These are phyloP conservation scores for Albugo laibachii DNA, from an alignment of 352 stramenopile genomes.

Conservation along the genomic window DNA sequence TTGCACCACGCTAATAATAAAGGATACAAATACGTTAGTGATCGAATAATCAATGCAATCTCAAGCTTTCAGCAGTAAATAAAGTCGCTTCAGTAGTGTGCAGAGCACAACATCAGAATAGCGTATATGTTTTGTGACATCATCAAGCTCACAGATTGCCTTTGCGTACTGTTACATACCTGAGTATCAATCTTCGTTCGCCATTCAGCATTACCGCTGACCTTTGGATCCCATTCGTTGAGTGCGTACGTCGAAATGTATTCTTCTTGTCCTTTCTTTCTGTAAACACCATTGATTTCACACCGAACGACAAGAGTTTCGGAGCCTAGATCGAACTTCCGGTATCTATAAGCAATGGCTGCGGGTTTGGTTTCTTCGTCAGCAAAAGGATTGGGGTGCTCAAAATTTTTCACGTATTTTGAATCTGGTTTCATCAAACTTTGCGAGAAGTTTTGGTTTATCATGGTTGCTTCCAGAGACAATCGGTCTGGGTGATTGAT, in stretches of 20 bases:
- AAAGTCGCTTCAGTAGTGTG: not conserved
- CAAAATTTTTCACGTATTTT: slow-evolving; percentile 34
- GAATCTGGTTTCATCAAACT: slow-evolving; percentile 77
- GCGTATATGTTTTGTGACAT: slow-evolving; percentile 9
- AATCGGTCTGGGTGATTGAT: slow-evolving; percentile 94
- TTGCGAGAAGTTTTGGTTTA: slow-evolving; percentile 98
- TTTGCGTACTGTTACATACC: slow-evolving; percentile 14
- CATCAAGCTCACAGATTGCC: slow-evolving; percentile 24
- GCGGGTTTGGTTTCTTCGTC: slow-evolving; percentile 87
- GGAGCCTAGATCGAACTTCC: slow-evolving; percentile 87
- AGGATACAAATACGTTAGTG: slow-evolving; percentile 4
- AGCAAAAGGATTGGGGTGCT: slow-evolving; percentile 86
- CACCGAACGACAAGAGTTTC: slow-evolving; percentile 84
- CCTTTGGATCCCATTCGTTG: slow-evolving; percentile 94
- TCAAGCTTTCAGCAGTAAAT: slow-evolving; percentile 2
- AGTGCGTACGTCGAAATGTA: slow-evolving; percentile 91
- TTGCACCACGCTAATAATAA: slow-evolving; percentile 77
- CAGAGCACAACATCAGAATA: slow-evolving; percentile 9
- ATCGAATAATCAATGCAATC: slow-evolving; percentile 3
- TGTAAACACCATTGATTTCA: slow-evolving; percentile 85
- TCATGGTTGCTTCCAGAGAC: slow-evolving; percentile 92
- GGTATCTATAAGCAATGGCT: slow-evolving; percentile 92
- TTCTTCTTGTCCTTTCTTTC: slow-evolving; percentile 75
- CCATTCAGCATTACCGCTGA: slow-evolving; percentile 78
- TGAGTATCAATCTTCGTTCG: slow-evolving; percentile 94